A percentile compares a stretch with the other conserved stretches of the same genome.
These are phyloP conservation scores for Anisodus tanguticus DNA, from an alignment of 257 asterid species.

Conservation along the genomic window DNA sequence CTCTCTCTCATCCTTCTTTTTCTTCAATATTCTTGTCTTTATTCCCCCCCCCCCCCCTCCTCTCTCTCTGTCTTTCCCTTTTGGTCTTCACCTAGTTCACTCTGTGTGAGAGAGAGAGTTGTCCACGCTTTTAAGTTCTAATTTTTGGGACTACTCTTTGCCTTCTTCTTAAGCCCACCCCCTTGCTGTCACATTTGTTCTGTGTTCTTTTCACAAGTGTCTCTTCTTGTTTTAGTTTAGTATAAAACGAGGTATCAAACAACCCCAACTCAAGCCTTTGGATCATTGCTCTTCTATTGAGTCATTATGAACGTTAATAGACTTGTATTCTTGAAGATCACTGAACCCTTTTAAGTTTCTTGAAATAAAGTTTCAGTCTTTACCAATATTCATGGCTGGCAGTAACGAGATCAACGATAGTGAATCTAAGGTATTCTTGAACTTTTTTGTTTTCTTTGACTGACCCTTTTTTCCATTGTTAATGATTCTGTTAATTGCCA, in stretches of 20 bases:
- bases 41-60: not conserved
- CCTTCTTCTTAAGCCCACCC: constrained; percentile 17
- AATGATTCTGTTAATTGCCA: constrained; percentile 4
- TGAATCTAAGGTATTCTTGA: constrained; percentile 55
- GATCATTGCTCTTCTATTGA: not conserved
- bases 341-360: constrained; percentile 28
- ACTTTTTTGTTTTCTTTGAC: not conserved
- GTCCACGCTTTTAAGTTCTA: constrained; percentile 12
- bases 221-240: constrained; percentile 35
- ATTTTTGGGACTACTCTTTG: not conserved
- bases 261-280: not conserved
- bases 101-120: not conserved
- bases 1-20: constrained; percentile 17
- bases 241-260: constrained; percentile 19
- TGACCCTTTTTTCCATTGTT: not conserved
- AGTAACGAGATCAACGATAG: constrained; percentile 51
- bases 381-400: constrained; percentile 45
- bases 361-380: not conserved
- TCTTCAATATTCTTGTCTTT: not conserved
- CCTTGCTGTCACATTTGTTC: not conserved
- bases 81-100: constrained; percentile 6
- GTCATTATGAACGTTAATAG: constrained; percentile 40
- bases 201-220: constrained; percentile 39
- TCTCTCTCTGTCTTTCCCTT: not conserved
- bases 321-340: constrained; percentile 40